Conservation (phyloP, 2,329 filamentous ascomycete species). For the Cytospora chrysosperma region DNA sequence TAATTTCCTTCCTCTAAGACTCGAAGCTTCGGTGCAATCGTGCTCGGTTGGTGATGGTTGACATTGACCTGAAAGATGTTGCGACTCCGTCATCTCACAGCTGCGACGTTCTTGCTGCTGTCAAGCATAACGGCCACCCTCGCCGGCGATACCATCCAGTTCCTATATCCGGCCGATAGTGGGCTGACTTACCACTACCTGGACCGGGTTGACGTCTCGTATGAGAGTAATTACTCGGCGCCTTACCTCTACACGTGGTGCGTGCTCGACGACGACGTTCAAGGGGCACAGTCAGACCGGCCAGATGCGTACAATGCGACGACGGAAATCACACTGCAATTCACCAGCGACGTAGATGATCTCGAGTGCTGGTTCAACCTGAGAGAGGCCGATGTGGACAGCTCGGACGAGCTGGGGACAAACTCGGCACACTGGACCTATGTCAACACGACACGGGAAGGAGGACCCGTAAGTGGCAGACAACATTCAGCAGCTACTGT, state of each 20-base stretch:
- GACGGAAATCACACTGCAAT: not conserved
- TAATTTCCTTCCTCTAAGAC: not conserved
- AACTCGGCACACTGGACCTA: not conserved
- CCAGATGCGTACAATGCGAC: not conserved
- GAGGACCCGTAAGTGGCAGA: not conserved
- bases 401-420: not conserved
- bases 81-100: not conserved
- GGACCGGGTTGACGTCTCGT: not conserved
- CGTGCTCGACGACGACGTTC: not conserved
- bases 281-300: not conserved
- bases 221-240: not conserved
- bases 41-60: not conserved
- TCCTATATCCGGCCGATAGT: not conserved
- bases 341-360: not conserved
- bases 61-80: not conserved
- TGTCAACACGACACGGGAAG: not conserved
- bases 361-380: not conserved
- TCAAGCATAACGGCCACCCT: not conserved
- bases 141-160: not conserved
- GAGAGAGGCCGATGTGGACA: not conserved
- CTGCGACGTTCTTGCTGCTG: not conserved
- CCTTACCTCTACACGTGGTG: not conserved
- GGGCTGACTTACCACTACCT: not conserved
- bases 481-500: not conserved
- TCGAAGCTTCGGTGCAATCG: not conserved